These are phyloP conservation scores for Monosporozyma yasuniensis DNA, from an alignment of 805 yeast species.

Conservation along the genomic window DNA sequence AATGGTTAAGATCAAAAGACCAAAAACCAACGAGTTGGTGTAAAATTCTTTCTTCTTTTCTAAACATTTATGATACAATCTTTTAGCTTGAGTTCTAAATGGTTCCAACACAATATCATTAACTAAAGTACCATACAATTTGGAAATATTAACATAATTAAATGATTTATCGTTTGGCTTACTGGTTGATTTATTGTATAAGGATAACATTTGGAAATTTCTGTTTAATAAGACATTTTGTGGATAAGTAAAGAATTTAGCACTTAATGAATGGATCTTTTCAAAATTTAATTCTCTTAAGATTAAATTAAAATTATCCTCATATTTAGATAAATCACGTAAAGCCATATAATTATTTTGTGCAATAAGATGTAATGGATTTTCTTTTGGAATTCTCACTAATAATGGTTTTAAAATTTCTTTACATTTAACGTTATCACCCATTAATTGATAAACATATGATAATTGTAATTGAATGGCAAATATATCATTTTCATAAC, in stretches of 20 bases:
- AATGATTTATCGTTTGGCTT: not conserved
- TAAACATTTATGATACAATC: slow-evolving; percentile 15
- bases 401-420: slow-evolving; percentile 31
- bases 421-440: slow-evolving; percentile 32
- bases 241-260: slow-evolving; percentile 17
- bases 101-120: slow-evolving; percentile 20
- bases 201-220: slow-evolving; percentile 18
- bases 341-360: slow-evolving; percentile 27
- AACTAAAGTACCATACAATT: slow-evolving; percentile 17
- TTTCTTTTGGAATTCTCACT: slow-evolving; percentile 13
- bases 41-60: not conserved
- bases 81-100: slow-evolving; percentile 25
- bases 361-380: slow-evolving; percentile 26
- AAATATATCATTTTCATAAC: slow-evolving; percentile 40
- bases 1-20: slow-evolving; percentile 18
- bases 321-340: slow-evolving; percentile 25
- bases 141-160: not conserved
- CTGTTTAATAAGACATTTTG: slow-evolving; percentile 20
- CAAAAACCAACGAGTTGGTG: slow-evolving; percentile 12
- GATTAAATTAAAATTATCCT: slow-evolving; percentile 23
- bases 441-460: slow-evolving; percentile 40
- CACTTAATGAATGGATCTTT: slow-evolving; percentile 13
- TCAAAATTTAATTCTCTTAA: slow-evolving; percentile 30
- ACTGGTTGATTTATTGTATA: slow-evolving; percentile 19
- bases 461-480: slow-evolving; percentile 57